Percentiles rank a stretch among this genome's conserved stretches.
Conservation (phyloP, 495 filamentous ascomycete genomes). For the Neurospora terricola region DNA sequence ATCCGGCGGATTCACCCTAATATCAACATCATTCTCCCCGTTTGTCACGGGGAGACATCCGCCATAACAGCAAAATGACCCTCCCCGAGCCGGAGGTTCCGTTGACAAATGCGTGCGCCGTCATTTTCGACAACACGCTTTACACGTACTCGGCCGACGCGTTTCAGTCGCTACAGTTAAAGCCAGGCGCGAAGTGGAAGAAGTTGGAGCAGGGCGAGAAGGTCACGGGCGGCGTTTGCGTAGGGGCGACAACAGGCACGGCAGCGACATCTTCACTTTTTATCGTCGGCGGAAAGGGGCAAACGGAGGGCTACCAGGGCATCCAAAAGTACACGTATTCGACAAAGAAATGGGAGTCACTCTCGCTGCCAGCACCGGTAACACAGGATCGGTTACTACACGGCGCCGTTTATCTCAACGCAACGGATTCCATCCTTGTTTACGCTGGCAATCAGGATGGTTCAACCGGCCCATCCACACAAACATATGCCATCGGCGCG, state of each 20-base stretch:
- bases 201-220: slow-evolving; percentile 50
- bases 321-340: slow-evolving; percentile 75
- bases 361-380: slow-evolving; percentile 42
- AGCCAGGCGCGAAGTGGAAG: slow-evolving; percentile 61
- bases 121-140: slow-evolving; percentile 71
- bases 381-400: slow-evolving; percentile 65
- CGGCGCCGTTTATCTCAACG: slow-evolving; percentile 63
- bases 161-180: slow-evolving; percentile 64
- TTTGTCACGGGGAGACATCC: slow-evolving; percentile 2
- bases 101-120: slow-evolving; percentile 70
- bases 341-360: slow-evolving; percentile 63
- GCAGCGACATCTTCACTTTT: slow-evolving; percentile 53
- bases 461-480: slow-evolving; percentile 43
- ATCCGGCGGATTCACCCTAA: background rate
- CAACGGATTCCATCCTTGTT: slow-evolving; percentile 61
- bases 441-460: slow-evolving; percentile 68
- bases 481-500: slow-evolving; percentile 67
- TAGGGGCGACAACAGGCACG: slow-evolving; percentile 53
- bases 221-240: slow-evolving; percentile 69
- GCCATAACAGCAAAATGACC: slow-evolving; percentile 37
- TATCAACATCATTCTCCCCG: background rate
- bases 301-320: slow-evolving; percentile 53
- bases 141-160: slow-evolving; percentile 71
- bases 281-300: slow-evolving; percentile 67
- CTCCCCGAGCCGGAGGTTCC: slow-evolving; percentile 54